A percentile compares a stretch with the other conserved stretches of the same genome.
Conservation (phyloP, 345 rosid genomes). For the Aquilaria sinensis region DNA sequence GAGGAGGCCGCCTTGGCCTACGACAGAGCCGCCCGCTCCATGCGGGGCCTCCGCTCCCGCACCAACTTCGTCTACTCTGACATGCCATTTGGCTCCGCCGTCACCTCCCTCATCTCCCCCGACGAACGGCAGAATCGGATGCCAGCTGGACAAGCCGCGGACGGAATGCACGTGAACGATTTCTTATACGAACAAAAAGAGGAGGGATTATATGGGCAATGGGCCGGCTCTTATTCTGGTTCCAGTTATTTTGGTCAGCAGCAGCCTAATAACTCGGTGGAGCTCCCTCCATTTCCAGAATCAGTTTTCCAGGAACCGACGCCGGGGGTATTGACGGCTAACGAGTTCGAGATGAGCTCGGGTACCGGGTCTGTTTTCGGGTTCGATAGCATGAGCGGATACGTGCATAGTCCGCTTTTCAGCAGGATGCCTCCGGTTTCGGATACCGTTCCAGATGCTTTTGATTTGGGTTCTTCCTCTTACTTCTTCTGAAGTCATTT, state of each 20-base stretch:
- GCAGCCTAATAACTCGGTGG: constrained; percentile 6
- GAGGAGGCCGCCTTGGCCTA: constrained; percentile 86
- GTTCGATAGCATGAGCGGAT: constrained; percentile 38
- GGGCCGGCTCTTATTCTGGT: constrained; percentile 8
- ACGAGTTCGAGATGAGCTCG: constrained; percentile 17
- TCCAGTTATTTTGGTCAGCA: constrained; percentile 5
- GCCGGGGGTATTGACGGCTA: not conserved
- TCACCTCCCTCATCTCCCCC: constrained; percentile 71
- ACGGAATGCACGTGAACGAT: not conserved
- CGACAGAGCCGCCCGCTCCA: constrained; percentile 72
- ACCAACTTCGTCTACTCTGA: constrained; percentile 85
- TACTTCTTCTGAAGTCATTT: constrained; percentile 18
- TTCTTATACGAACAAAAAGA: no score
- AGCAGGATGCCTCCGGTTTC: constrained; percentile 86
- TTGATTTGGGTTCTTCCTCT: constrained; percentile 56
- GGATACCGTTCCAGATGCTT: constrained; percentile 48
- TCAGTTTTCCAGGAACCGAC: constrained; percentile 23
- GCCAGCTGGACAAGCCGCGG: constrained; percentile 13
- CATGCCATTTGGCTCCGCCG: constrained; percentile 68
- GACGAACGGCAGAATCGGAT: constrained; percentile 26
- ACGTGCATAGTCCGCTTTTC: constrained; percentile 77
- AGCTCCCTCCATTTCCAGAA: constrained; percentile 53
- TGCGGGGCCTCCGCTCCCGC: constrained; percentile 71
- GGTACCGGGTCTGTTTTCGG: constrained; percentile 25
- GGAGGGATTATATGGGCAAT: no score